Conservation (phyloP, 495 filamentous ascomycete genomes). For the Talaromyces adpressus region DNA sequence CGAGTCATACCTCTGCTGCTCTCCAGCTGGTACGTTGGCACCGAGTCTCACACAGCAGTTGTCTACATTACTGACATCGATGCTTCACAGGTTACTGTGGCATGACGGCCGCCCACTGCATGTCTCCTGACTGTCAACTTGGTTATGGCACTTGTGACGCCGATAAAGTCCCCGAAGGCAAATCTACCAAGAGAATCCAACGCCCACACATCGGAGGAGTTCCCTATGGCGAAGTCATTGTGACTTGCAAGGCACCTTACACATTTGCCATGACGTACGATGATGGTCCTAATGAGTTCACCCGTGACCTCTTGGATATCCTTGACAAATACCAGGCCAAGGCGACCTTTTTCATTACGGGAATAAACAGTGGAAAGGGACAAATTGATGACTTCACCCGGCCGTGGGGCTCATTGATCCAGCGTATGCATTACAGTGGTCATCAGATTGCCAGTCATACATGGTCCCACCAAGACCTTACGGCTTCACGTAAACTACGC, state of each 20-base stretch:
- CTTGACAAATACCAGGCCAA: slow-evolving; percentile 59
- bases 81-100: slow-evolving; percentile 49
- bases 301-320: slow-evolving; percentile 60
- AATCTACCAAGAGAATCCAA: slow-evolving; percentile 49
- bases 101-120: slow-evolving; percentile 52
- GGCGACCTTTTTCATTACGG: slow-evolving; percentile 76
- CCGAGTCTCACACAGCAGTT: slow-evolving; percentile 18
- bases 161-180: slow-evolving; percentile 54
- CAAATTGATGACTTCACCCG: slow-evolving; percentile 54
- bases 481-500: slow-evolving; percentile 47
- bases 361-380: slow-evolving; percentile 67
- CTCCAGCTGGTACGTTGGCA: slow-evolving; percentile 41
- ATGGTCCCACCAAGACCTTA: slow-evolving; percentile 74
- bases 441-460: slow-evolving; percentile 83
- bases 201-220: slow-evolving; percentile 52
- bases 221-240: slow-evolving; percentile 56
- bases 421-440: slow-evolving; percentile 61
- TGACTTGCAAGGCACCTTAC: slow-evolving; percentile 54
- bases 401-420: slow-evolving; percentile 54
- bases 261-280: slow-evolving; percentile 73
- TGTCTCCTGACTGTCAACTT: slow-evolving; percentile 62
- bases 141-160: slow-evolving; percentile 65
- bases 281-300: slow-evolving; percentile 69
- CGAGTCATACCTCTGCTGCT: slow-evolving; percentile 54
- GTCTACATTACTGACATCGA: slow-evolving; percentile 3